These are phyloP conservation scores for Colletotrichum kahawae DNA, from an alignment of 2,329 filamentous ascomycete species.

Conservation along the genomic window DNA sequence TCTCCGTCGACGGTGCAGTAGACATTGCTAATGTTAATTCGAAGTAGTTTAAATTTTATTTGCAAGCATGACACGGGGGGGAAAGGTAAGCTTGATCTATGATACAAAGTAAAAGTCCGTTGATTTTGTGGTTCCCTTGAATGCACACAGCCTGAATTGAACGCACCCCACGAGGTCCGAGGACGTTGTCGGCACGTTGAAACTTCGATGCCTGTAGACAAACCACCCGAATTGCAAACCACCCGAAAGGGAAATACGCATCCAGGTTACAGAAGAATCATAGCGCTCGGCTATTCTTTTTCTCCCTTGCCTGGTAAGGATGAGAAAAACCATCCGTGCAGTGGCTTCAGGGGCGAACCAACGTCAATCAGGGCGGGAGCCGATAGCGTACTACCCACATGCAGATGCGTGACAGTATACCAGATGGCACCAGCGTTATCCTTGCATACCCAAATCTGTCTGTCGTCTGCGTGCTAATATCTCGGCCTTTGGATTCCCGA, in stretches of 20 bases:
- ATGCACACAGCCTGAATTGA: not conserved
- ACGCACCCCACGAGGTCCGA: not conserved
- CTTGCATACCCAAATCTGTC: not conserved
- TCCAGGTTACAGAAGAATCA: not conserved
- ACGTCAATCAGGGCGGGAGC: too few relatives aligned
- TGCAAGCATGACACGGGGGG: not conserved
- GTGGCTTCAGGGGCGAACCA: too few relatives aligned
- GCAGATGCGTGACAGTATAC: not conserved
- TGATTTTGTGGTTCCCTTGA: not conserved
- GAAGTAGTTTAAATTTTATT: not conserved
- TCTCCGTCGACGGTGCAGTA: not conserved
- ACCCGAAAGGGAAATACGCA: not conserved
- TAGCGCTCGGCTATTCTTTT: too few relatives aligned
- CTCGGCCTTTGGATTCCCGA: not conserved
- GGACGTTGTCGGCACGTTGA: not conserved
- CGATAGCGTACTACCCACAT: too few relatives aligned
- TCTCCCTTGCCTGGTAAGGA: too few relatives aligned
- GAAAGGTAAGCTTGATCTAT: too few relatives aligned
- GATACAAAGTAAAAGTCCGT: not conserved
- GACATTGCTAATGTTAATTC: not conserved
- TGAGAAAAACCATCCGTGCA: too few relatives aligned
- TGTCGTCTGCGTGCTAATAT: not conserved
- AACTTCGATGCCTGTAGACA: not conserved
- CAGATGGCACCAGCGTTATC: not conserved
- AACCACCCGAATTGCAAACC: not conserved